Evolutionary conservation across 2,329 filamentous ascomycete species (phyloP).

Genomic region (Orbilia quercus): DNA sequence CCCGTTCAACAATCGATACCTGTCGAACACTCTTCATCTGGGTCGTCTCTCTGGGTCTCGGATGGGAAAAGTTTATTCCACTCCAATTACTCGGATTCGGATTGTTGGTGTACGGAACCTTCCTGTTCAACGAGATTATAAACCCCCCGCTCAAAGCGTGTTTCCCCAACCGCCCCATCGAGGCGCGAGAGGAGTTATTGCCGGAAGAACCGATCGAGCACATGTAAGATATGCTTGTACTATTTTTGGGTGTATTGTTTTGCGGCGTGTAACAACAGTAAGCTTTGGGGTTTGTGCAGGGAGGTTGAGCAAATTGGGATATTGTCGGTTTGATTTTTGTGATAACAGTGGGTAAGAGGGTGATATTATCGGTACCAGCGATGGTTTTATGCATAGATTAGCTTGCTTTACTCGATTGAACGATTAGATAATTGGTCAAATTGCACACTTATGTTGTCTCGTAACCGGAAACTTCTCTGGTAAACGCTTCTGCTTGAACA

Average conservation of each 20-base stretch:
- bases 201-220: constrained; percentile 89
- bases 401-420: too few relatives aligned
- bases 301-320: constrained; percentile 46
- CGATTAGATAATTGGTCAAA: too few relatives aligned
- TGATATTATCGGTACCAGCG: constrained; percentile 39
- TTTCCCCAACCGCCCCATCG: constrained; percentile 62
- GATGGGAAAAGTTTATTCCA: constrained; percentile 98
- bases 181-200: constrained; percentile 69
- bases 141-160: constrained; percentile 79
- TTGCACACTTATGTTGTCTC: too few relatives aligned
- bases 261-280: too few relatives aligned
- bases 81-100: constrained; percentile 90
- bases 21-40: constrained; percentile 98
- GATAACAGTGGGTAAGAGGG: constrained; percentile 1
- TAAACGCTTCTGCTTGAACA: too few relatives aligned
- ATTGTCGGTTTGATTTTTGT: constrained; percentile 9
- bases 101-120: constrained; percentile 93
- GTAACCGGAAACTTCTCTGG: too few relatives aligned
- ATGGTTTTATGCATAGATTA: constrained; percentile 27
- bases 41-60: constrained; percentile 90
- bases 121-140: constrained; percentile 95
- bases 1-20: constrained; percentile 94
- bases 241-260: too few relatives aligned
- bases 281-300: too few relatives aligned
- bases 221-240: constrained; percentile 61